These are phyloP conservation scores for Iodosphaeria phyllophila DNA, from an alignment of 2,329 filamentous ascomycete species.

Conservation along the genomic window DNA sequence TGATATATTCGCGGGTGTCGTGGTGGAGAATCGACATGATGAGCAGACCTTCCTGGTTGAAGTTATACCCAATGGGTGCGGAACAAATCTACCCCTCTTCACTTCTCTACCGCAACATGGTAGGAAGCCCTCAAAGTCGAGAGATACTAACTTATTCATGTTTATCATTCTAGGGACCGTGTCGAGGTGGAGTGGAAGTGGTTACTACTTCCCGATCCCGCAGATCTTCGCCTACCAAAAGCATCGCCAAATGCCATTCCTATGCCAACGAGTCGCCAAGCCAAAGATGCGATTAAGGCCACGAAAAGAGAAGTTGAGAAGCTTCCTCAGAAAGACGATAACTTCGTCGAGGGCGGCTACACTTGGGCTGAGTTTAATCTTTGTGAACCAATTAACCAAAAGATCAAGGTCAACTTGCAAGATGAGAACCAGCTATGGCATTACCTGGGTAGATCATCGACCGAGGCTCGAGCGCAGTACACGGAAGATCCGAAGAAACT, in stretches of 20 bases:
- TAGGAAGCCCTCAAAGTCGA: too few species aligned
- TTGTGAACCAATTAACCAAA: conserved; percentile 35
- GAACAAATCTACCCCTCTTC: conserved; percentile 3
- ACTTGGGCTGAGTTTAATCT: conserved; percentile 64
- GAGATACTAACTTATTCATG: conserved; percentile 19
- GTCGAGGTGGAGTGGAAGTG: conserved; percentile 76
- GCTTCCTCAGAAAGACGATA: conserved; percentile 43
- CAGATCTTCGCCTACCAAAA: conserved; percentile 54
- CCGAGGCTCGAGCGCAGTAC: conserved; percentile 80
- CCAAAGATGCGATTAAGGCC: conserved; percentile 48
- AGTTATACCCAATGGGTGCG: conserved; percentile 64
- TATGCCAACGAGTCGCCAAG: conserved; percentile 43
- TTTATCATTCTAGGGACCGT: conserved; percentile 45
- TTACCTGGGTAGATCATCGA: conserved; percentile 73
- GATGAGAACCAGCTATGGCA: conserved; percentile 69
- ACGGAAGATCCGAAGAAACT: conserved; percentile 50
- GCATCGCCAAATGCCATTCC: conserved; percentile 56
- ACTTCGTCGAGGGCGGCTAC: conserved; percentile 48
- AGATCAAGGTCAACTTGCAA: conserved; percentile 51
- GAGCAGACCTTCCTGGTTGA: conserved; percentile 67
- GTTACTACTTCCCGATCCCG: conserved; percentile 52
- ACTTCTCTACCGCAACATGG: conserved; percentile 1
- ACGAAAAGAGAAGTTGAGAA: conserved; percentile 40
- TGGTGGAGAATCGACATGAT: conserved; percentile 62
- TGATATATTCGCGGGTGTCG: conserved; percentile 78